Evolutionary conservation across 2,329 filamentous ascomycete genomes (phyloP).

Genomic region (Pseudopithomyces chartarum): DNA sequence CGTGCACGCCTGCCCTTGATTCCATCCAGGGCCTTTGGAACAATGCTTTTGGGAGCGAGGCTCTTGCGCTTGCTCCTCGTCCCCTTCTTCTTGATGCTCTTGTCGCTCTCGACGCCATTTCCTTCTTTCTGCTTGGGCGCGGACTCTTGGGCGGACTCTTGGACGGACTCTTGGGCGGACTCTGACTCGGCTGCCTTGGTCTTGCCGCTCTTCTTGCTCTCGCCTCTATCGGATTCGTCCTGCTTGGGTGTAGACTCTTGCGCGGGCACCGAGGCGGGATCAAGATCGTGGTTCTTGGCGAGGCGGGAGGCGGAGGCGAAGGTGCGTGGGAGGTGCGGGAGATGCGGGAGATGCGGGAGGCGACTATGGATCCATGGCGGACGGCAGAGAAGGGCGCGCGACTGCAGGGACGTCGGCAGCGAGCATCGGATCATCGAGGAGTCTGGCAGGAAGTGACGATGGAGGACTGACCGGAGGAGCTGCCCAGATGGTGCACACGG

Average conservation of each 20-base stretch:
- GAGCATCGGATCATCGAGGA: conserved; percentile 5
- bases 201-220: background rate
- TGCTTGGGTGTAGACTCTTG: background rate
- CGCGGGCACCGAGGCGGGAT: background rate
- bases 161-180: background rate
- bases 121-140: background rate
- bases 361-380: conserved; percentile 1
- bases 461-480: background rate
- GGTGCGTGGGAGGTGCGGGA: background rate
- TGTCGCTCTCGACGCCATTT: background rate
- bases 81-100: background rate
- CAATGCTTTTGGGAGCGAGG: background rate
- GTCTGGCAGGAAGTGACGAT: background rate
- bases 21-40: background rate
- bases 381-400: background rate
- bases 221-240: background rate
- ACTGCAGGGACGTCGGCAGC: background rate
- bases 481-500: background rate
- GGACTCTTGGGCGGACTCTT: background rate
- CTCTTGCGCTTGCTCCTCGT: background rate
- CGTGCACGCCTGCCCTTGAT: background rate
- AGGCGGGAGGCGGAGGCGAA: conserved; percentile 1
- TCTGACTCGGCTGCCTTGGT: no score
- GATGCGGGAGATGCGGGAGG: background rate
- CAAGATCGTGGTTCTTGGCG: background rate